phyloP scores from a whole-genome alignment of 1,284 basidiomycete genomes.

The Meira nashicola region DNA sequence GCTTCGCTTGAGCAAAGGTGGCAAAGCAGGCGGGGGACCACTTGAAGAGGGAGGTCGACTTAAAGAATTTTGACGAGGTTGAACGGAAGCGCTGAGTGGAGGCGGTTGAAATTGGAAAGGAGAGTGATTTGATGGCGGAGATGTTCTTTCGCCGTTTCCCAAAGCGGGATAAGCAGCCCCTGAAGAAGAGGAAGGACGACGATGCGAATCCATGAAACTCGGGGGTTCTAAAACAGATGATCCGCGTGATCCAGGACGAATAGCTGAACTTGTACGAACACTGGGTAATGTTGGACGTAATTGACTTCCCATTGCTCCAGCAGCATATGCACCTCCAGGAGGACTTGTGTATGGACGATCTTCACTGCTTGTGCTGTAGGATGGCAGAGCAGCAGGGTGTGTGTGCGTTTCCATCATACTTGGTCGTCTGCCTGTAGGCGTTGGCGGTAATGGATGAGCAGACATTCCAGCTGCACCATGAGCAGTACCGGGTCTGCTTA shows the following conservation, averaged over 20 bases:
- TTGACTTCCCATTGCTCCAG: background rate
- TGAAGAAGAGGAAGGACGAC: slow-evolving; percentile 15
- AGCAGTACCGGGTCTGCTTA: slow-evolving; percentile 36
- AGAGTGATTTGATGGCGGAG: slow-evolving; percentile 17
- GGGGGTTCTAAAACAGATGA: slow-evolving; percentile 2
- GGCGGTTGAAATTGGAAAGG: slow-evolving; percentile 18
- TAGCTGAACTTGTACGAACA: background rate
- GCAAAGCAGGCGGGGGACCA: slow-evolving; percentile 2
- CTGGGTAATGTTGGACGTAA: background rate
- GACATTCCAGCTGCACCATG: background rate
- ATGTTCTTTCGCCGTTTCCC: slow-evolving; percentile 20
- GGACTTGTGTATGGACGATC: slow-evolving; percentile 3
- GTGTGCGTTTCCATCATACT: background rate
- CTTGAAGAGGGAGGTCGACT: slow-evolving; percentile 2
- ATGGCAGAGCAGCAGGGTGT: background rate
- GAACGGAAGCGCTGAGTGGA: slow-evolving; percentile 3
- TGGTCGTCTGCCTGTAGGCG: background rate
- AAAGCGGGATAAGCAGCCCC: slow-evolving; percentile 21
- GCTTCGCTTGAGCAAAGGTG: background rate
- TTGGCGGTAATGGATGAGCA: background rate
- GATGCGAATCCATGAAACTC: background rate
- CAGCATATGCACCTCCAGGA: background rate
- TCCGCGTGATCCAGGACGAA: slow-evolving; percentile 6
- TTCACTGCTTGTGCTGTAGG: background rate
- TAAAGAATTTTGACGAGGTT: background rate